Percentiles rank a stretch among this genome's conserved stretches.
Evolutionary conservation across 306 rosid species (phyloP).

Genomic region (Lathyrus oleraceus): DNA sequence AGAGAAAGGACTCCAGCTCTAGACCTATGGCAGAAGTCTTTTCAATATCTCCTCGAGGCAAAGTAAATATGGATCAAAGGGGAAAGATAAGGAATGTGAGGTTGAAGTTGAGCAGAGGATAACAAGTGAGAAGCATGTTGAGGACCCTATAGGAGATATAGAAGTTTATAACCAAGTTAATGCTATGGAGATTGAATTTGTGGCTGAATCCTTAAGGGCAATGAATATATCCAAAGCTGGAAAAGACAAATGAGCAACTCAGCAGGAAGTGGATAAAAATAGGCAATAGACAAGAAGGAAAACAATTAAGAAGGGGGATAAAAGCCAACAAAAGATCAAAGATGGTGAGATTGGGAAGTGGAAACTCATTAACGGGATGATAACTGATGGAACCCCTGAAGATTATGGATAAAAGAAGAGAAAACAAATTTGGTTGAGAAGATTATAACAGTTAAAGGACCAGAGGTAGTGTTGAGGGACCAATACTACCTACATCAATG

Average conservation of each 20-base stretch:
- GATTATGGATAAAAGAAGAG: neutral
- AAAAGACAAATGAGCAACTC: no score
- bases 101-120: neutral
- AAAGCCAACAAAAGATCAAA: accelerated
- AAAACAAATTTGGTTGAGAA: no score
- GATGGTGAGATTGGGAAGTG: neutral
- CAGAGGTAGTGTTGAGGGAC: neutral
- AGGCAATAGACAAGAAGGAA: no score
- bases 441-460: neutral
- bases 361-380: neutral
- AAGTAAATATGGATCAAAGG: neutral
- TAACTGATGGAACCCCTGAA: neutral
- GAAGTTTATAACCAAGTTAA: accelerated
- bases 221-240: neutral
- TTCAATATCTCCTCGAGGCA: neutral
- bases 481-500: neutral
- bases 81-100: neutral
- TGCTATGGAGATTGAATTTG: neutral
- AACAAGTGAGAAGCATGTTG: no score
- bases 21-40: no score
- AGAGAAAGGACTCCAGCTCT: neutral
- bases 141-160: no score
- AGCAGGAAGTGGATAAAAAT: no score
- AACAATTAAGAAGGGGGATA: no score
- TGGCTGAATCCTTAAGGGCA: no score